Evolutionary conservation across 148 eudicot species (phyloP).

Genomic region (Rhododendron griersonianum): DNA sequence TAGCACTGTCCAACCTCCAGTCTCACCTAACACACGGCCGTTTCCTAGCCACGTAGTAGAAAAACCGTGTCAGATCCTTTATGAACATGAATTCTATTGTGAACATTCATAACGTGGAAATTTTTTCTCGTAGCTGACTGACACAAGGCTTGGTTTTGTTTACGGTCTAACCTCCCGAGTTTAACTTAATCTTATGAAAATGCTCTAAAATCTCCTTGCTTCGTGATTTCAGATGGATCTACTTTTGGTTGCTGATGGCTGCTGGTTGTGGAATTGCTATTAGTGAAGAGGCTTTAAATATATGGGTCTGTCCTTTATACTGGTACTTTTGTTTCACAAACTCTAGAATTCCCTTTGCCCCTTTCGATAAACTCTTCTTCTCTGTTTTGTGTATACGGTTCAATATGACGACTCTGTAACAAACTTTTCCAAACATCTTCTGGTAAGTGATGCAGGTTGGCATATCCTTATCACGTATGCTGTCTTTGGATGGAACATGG

Average conservation of each 20-base stretch:
- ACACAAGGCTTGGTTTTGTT: not conserved
- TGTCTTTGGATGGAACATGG: constrained; percentile 88
- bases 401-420: not conserved
- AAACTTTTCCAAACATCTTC: not conserved
- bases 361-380: constrained; percentile 8
- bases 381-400: not conserved
- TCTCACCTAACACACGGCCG: not conserved
- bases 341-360: constrained; percentile 9
- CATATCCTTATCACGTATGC: constrained; percentile 56
- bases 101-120: not conserved
- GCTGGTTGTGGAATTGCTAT: constrained; percentile 89
- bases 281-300: constrained; percentile 98
- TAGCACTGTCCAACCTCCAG: not conserved
- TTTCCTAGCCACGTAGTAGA: not conserved
- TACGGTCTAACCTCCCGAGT: not conserved
- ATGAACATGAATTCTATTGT: not conserved
- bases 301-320: constrained; percentile 82
- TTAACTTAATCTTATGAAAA: not conserved
- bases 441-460: constrained; percentile 62
- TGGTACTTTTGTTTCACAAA: constrained; percentile 58
- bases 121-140: not conserved
- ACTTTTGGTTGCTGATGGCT: constrained; percentile 98
- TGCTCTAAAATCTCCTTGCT: not conserved
- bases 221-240: constrained; percentile 60
- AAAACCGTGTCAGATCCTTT: not conserved